A percentile compares a stretch with the other conserved stretches of the same genome.
phyloP scores from a whole-genome alignment of 2,329 filamentous ascomycete genomes.

The Thelonectria olida region DNA sequence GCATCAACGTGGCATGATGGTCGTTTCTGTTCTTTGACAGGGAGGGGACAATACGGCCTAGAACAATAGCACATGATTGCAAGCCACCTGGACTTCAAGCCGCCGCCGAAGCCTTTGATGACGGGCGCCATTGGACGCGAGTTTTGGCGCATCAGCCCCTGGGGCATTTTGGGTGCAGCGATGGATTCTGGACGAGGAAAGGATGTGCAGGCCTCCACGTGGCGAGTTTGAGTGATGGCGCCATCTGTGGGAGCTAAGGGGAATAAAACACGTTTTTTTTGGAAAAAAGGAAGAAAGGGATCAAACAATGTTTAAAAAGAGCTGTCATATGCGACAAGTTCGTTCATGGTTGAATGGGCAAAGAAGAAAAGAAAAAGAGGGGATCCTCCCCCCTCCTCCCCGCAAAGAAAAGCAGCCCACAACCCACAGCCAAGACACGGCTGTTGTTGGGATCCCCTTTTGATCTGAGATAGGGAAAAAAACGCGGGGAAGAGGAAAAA shows the following conservation, averaged over 20 bases:
- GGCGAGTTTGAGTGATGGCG: background rate
- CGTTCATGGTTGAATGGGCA: background rate
- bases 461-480: background rate
- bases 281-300: background rate
- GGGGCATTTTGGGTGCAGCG: background rate
- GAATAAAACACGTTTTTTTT: background rate
- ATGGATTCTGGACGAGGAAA: conserved; percentile 4
- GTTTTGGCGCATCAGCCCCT: conserved; percentile 13
- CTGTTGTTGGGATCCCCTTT: background rate
- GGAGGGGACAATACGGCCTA: background rate
- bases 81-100: too few relatives aligned
- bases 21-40: conserved; percentile 1
- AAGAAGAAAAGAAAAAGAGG: background rate
- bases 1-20: conserved; percentile 29
- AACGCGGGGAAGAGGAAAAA: conserved; percentile 13
- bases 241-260: background rate
- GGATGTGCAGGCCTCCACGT: conserved; percentile 17
- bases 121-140: background rate
- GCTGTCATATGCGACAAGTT: background rate
- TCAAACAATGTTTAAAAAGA: background rate
- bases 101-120: too few relatives aligned
- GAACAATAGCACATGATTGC: background rate
- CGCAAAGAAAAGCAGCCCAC: conserved; percentile 5
- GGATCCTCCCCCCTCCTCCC: background rate
- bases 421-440: conserved; percentile 7